These are phyloP conservation scores for Lathyrus oleraceus DNA, from an alignment of 306 rosid genomes.

Conservation along the genomic window DNA sequence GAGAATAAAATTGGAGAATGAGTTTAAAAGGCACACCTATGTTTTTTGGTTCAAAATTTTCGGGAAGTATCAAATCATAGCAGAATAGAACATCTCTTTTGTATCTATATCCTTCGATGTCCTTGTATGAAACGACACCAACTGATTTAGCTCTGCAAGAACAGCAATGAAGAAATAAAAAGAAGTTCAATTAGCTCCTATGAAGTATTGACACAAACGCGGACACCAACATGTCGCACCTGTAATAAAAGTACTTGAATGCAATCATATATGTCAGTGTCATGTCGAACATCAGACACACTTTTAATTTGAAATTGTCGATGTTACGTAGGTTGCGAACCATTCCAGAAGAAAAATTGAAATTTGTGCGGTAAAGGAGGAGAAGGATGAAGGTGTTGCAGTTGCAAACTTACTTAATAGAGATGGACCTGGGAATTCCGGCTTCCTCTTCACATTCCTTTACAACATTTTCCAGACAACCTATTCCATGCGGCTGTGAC, in stretches of 20 bases:
- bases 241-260: too few relatives aligned
- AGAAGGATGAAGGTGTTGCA: not conserved
- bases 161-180: slow-evolving; percentile 33
- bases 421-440: slow-evolving; percentile 78
- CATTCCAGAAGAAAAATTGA: slow-evolving; percentile 1
- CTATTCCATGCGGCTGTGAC: slow-evolving; percentile 78
- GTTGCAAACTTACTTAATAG: slow-evolving; percentile 52
- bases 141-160: slow-evolving; percentile 69
- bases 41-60: slow-evolving; percentile 69
- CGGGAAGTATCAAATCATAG: slow-evolving; percentile 84
- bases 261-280: too few relatives aligned
- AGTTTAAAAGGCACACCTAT: slow-evolving; percentile 53
- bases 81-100: slow-evolving; percentile 85
- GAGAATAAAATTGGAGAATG: slow-evolving; percentile 14
- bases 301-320: too few relatives aligned
- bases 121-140: slow-evolving; percentile 79
- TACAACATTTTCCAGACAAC: slow-evolving; percentile 72
- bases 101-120: slow-evolving; percentile 70
- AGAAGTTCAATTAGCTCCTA: not conserved
- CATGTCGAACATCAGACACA: too few relatives aligned
- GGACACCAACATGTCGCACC: too few relatives aligned
- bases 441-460: slow-evolving; percentile 99
- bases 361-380: not conserved
- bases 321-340: too few relatives aligned
- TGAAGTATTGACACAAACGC: too few relatives aligned